Base-by-base conservation (phyloP, 371 early-diverging fungal species). In the Mortierella sp. region DNA sequence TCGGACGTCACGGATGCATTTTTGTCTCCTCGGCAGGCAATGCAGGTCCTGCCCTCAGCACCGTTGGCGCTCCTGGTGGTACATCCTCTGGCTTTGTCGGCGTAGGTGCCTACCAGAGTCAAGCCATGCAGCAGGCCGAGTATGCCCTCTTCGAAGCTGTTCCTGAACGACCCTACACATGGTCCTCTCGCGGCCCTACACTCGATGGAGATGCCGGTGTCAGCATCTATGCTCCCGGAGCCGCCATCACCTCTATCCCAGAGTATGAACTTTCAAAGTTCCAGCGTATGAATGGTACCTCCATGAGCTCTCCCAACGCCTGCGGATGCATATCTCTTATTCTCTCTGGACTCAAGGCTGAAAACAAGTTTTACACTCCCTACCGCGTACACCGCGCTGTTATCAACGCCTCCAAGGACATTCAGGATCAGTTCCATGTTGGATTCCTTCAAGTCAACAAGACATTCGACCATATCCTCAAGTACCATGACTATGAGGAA, bases 11-110 rank as follows among this genome's bases (percentile, higher is more conserved):
- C 48, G 92, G 93, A 37, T 90, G 91, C 73, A 86, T 96, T 54
- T 92, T 98, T 81, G 91, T 97, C 12, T 83, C 92, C 10, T 92
- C 94, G 47, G 96, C 95, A 2, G 97, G 98, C 43, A 98, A 98
- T 71, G 91, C 88, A 50, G 98, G 98, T 5, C 97, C 98, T 5
- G 93, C 91, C 17, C 83, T 93, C 60, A 85, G 91, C 34, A 95
- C 97, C 0, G 86, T 88, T 54, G 95, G 96, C 40, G 87, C 96
- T 0, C 98, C 98, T 1, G 95, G 92, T 37, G 96, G 97, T 52
- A 94, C 89, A 14, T 80, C 83, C 6, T 60, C 67, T 24, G 80
- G 80, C 77, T 83, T 80, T 68, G 63, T 82, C 78, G 43, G 94
- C 19, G 98, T 97, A 2, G 98, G 98, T 34, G 98, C 98, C 0